Conservation (phyloP, 768 basidiomycete species). For the Podaxis mareebaensis region DNA sequence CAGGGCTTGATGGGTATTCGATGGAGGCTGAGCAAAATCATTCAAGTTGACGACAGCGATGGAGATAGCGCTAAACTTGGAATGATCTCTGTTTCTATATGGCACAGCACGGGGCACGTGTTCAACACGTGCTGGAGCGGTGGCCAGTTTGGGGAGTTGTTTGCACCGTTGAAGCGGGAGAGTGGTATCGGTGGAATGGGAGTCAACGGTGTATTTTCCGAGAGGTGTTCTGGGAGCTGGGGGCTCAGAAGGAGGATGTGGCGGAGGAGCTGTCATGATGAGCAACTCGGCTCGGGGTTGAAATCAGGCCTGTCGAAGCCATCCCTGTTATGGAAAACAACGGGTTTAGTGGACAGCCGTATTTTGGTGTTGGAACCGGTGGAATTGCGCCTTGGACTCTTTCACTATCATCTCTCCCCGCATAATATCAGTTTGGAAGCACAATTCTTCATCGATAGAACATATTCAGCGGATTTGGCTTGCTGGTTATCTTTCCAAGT, state of each 20-base stretch:
- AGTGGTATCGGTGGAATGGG: neutral
- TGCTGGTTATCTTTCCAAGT: neutral
- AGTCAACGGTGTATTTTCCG: neutral
- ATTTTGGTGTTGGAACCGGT: neutral
- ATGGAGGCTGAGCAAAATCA: constrained; percentile 19
- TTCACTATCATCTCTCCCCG: neutral
- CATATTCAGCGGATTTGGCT: constrained; percentile 2
- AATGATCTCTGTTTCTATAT: constrained; percentile 17
- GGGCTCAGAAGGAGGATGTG: neutral
- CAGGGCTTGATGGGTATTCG: neutral
- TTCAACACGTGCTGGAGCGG: constrained; percentile 19
- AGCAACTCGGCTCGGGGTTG: constrained; percentile 29
- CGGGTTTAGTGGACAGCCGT: constrained; percentile 6
- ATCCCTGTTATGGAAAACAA: constrained; percentile 10
- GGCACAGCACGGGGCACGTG: constrained; percentile 20
- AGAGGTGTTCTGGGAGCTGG: neutral
- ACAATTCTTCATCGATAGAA: constrained; percentile 15
- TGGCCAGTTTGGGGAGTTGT: neutral
- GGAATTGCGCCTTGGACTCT: neutral
- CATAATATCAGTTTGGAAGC: neutral
- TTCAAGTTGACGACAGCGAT: constrained; percentile 17
- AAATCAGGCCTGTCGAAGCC: constrained; percentile 21
- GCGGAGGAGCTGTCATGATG: neutral
- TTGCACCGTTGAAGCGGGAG: neutral
- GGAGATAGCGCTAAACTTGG: constrained; percentile 20